Evolutionary conservation across 1,284 basidiomycete genomes (phyloP).

Genomic region (Earliella scabrosa): DNA sequence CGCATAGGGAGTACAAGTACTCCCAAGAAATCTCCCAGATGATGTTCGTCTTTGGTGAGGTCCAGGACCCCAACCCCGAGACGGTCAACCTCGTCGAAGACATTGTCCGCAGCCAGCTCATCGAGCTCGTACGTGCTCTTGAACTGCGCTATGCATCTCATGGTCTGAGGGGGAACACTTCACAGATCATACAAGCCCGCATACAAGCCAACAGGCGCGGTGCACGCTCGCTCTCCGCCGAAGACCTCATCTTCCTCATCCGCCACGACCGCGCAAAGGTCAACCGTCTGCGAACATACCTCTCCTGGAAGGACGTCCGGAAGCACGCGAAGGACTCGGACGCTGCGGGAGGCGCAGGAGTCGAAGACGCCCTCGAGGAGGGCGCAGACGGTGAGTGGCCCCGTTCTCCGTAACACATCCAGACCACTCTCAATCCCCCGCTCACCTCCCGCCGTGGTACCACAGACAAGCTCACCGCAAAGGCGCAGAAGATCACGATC

Average conservation of each 20-base stretch:
- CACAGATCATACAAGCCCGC: conserved; percentile 89
- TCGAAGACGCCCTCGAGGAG: conserved; percentile 80
- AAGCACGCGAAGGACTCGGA: conserved; percentile 93
- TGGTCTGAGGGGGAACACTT: not conserved
- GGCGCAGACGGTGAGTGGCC: conserved; percentile 64
- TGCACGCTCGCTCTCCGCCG: conserved; percentile 85
- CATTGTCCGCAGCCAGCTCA: conserved; percentile 91
- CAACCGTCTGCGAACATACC: conserved; percentile 89
- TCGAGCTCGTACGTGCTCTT: conserved; percentile 76
- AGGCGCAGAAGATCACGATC: conserved; percentile 92
- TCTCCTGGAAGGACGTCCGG: conserved; percentile 98
- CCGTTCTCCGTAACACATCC: not conserved
- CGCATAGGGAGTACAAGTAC: conserved; percentile 66
- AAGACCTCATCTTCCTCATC: conserved; percentile 97
- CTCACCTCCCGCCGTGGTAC: not conserved
- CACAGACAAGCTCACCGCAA: conserved; percentile 78
- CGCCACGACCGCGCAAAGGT: conserved; percentile 95
- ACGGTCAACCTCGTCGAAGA: conserved; percentile 95
- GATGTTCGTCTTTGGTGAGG: conserved; percentile 98
- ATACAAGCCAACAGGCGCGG: conserved; percentile 82
- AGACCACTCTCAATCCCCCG: not conserved
- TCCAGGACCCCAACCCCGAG: conserved; percentile 87
- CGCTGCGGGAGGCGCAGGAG: conserved; percentile 77
- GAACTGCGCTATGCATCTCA: not conserved
- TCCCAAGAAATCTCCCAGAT: conserved; percentile 85